Evolutionary conservation across 2,329 filamentous ascomycete species (phyloP).

Genomic region (Cordyceps cicadae): DNA sequence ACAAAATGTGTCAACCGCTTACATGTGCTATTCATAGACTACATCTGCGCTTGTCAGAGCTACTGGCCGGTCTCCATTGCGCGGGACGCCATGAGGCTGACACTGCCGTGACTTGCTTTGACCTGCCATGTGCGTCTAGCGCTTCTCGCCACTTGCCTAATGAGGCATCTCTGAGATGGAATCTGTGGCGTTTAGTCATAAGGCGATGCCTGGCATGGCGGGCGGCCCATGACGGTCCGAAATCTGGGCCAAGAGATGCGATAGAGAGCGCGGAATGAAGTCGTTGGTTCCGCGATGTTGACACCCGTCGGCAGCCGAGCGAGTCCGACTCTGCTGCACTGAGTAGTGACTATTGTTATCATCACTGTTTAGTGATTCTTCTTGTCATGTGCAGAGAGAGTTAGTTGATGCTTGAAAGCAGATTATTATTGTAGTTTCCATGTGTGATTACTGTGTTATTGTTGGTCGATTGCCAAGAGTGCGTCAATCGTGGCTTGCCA

Average conservation of each 20-base stretch:
- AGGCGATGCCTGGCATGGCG: neutral
- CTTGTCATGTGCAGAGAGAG: no score
- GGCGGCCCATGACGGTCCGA: neutral
- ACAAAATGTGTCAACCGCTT: neutral
- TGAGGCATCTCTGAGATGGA: neutral
- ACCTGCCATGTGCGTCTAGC: neutral
- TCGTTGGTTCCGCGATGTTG: no score
- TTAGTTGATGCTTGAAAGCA: no score
- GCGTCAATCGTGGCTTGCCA: no score
- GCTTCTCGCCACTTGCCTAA: neutral
- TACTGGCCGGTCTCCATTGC: neutral
- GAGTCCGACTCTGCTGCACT: no score
- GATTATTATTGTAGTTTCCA: no score
- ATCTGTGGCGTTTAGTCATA: neutral
- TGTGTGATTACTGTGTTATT: no score
- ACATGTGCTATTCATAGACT: neutral
- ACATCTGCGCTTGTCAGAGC: neutral
- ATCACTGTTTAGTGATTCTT: no score
- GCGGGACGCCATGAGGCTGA: neutral
- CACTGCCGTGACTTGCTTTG: neutral
- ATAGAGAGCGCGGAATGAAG: no score
- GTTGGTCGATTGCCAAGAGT: no score
- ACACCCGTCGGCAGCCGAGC: no score
- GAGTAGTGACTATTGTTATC: no score
- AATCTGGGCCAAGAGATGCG: neutral